Evolutionary conservation across 345 rosid species (phyloP).

Genomic region (Durio zibethinus): DNA sequence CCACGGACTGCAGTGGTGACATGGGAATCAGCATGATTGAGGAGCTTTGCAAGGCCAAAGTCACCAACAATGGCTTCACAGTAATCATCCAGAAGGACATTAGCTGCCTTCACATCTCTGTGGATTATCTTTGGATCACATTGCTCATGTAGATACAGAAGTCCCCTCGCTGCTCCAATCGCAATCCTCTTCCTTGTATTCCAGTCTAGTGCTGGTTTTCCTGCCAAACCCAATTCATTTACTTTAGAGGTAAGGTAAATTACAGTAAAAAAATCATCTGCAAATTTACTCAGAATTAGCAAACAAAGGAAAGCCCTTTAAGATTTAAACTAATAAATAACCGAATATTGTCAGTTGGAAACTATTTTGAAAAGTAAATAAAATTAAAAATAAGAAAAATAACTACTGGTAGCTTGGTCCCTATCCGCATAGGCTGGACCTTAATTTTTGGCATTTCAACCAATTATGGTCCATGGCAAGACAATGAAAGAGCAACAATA

Average conservation of each 20-base stretch:
- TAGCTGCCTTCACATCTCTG: no score
- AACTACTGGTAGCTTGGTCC: not conserved
- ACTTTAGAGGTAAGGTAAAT: not conserved
- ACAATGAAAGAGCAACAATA: constrained; percentile 1
- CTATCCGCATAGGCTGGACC: not conserved
- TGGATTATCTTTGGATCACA: no score
- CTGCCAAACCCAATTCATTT: constrained; percentile 29
- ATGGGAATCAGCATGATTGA: constrained; percentile 87
- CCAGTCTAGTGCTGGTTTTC: constrained; percentile 86
- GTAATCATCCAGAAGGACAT: no score
- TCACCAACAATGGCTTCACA: no score
- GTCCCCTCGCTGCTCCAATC: constrained; percentile 89
- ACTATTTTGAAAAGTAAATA: not conserved
- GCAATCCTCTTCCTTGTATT: constrained; percentile 83
- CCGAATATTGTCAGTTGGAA: not conserved
- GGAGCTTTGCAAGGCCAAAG: not conserved
- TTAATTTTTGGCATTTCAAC: not conserved
- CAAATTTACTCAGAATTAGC: not conserved
- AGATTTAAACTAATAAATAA: not conserved
- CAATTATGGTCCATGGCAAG: constrained; percentile 10
- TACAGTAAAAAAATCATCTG: not conserved
- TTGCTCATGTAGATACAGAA: constrained; percentile 21
- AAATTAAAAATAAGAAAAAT: not conserved
- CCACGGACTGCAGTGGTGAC: constrained; percentile 95
- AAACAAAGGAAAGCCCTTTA: not conserved